Evolutionary conservation across 2,329 filamentous ascomycete species (phyloP).

Genomic region (Diaporthe helianthi): DNA sequence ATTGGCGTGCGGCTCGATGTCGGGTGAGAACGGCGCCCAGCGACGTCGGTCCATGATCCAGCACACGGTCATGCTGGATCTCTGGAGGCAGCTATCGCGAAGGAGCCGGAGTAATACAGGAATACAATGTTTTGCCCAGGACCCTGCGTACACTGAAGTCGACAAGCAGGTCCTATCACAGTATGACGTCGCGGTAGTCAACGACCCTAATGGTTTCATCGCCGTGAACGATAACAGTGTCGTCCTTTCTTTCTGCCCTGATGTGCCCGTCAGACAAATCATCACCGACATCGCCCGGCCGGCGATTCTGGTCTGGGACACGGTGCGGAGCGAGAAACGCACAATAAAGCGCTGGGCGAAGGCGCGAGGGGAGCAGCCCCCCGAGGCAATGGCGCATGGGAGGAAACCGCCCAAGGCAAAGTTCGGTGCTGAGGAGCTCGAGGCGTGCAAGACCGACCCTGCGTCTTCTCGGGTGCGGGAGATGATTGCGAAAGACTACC

Average conservation of each 20-base stretch:
- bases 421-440: not conserved
- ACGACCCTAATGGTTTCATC: constrained; percentile 1
- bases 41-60: not conserved
- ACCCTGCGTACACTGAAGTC: not conserved
- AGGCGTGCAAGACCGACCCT: not conserved
- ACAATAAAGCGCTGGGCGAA: not conserved
- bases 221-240: not conserved
- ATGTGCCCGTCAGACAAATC: not conserved
- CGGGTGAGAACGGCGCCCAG: not conserved
- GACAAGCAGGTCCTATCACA: not conserved
- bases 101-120: too few species aligned
- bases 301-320: not conserved
- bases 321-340: not conserved
- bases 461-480: not conserved
- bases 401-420: not conserved
- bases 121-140: not conserved
- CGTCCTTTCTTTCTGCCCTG: not conserved
- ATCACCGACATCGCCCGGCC: constrained; percentile 3
- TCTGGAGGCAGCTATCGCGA: too few species aligned
- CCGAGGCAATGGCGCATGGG: not conserved
- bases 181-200: not conserved
- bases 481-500: not conserved
- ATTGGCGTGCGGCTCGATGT: not conserved
- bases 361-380: not conserved
- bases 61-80: not conserved